Base-by-base conservation (phyloP, 2,329 filamentous ascomycete species). In the Trichoderma sp. region DNA sequence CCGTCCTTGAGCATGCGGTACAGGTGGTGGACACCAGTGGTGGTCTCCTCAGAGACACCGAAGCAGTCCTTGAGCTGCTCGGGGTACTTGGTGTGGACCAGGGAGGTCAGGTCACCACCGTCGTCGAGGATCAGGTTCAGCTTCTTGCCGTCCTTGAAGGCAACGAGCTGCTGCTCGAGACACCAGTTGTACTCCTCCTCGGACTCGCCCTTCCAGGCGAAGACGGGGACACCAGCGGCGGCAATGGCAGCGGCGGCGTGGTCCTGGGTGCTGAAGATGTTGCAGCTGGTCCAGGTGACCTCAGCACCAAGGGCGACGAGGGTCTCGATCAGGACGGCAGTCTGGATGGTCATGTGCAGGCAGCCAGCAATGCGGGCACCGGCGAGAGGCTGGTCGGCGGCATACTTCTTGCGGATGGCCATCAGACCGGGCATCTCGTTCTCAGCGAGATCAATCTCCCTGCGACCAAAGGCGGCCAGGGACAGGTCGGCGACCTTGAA, bases 161-260 rank as follows among this genome's bases (percentile, higher is more conserved):
- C 92, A 76, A 88, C 84, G 80, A 99, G 92, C 88, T 98, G 96
- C 90, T 99, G 96, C 89, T 98, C 95, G 81, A 98, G 88, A 86
- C 96, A 99, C 96, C 96, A 98, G 85, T 97, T 90, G 91, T 98
- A 99, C 88, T 98, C 96, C 87, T 98, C 96, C 87, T 99, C 96
- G 78, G 95, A 97, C 93, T 99, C 96, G 81, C 95, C 88, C 85
- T 90, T 91, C 88, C 89, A 90, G 83, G 89, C 88, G 76, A 90
- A 89, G 79, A 99, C 95, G 79, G 95, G 95, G 76, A 97, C 92
- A 83, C 95, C 96, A 69, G 91, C 88, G 71, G 95, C 96, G 78
- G 96, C 96, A 86, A 99, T 98, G 83, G 96, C 96, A 77, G 96
- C 95, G 70, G 96, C 96, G 79, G 96, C 96, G 86, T 98, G 95